Evolutionary conservation across 2,329 filamentous ascomycete genomes (phyloP).

Genomic region (Bisporella sp.): DNA sequence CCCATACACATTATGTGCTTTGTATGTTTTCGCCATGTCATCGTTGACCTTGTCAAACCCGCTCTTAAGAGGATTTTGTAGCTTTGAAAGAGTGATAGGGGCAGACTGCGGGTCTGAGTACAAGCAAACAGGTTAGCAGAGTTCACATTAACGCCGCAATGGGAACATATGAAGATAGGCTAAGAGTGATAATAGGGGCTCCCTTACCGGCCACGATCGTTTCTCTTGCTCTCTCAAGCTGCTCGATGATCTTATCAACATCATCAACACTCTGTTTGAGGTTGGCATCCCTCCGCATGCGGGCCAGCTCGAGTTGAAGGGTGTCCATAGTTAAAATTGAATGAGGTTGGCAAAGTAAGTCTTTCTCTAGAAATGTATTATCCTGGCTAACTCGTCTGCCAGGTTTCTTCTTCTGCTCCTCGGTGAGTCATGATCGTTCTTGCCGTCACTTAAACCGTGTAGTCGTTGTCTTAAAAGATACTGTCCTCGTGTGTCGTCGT

Average conservation of each 20-base stretch:
- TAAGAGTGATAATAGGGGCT: slow-evolving; percentile 2
- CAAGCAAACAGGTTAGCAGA: neutral
- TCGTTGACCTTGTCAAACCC: slow-evolving; percentile 75
- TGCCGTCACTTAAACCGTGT: no score
- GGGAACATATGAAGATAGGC: no score
- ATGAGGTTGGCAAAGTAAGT: neutral
- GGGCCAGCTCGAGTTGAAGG: slow-evolving; percentile 24
- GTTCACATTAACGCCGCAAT: neutral
- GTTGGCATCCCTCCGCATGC: slow-evolving; percentile 24
- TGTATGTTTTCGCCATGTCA: slow-evolving; percentile 76
- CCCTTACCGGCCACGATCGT: slow-evolving; percentile 61
- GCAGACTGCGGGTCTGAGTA: slow-evolving; percentile 59
- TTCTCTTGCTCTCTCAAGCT: slow-evolving; percentile 67
- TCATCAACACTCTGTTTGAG: slow-evolving; percentile 47
- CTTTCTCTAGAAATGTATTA: neutral
- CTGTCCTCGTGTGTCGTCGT: no score
- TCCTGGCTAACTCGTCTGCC: slow-evolving; percentile 8
- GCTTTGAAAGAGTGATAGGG: slow-evolving; percentile 68
- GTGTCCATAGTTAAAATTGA: slow-evolving; percentile 22
- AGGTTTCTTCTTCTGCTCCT: no score
- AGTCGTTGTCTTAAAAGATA: no score
- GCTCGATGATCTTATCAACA: slow-evolving; percentile 76
- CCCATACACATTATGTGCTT: slow-evolving; percentile 73
- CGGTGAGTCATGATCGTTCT: no score
- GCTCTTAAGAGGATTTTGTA: slow-evolving; percentile 79